Base-by-base conservation (phyloP, 2,329 filamentous ascomycete species). In the Calycina herbarum region DNA sequence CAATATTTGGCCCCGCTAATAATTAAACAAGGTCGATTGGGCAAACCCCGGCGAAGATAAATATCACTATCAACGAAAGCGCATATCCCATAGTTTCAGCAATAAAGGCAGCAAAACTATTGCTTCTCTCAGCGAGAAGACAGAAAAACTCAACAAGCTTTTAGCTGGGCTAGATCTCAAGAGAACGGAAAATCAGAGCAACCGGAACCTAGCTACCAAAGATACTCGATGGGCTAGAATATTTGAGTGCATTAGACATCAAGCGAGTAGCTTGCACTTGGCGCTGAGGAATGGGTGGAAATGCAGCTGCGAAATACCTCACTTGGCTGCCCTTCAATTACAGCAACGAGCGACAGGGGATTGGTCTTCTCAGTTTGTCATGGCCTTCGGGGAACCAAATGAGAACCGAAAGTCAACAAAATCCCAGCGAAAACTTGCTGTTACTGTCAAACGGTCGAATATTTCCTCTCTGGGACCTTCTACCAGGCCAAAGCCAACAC, bases 41-140 rank as follows among this genome's bases (percentile, higher is more conserved):
- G 68, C 67, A 29, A 60, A 63, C 1, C 64, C 70, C 2, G 70
- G 68, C 10, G 66, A 66, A 13, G 69, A 66, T 24, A 59, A 38
- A 57, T 73, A 70, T 69, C 62, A 73, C 27, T 74, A 73, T 33
- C 70, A 74, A 65, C 35, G 69, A 38, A 68, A 71, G 35, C 65
- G 70, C 58, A 69, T 73, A 20, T 65, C 66, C 3, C 57, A 68
- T 17, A 71, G 68, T 59, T 72, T 73, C 57, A 71, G 68, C 56
- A 70, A 73, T 42, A 68, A 67, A 59, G 70, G 71, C 0, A 51
- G 51, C 29, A 62, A 54, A 24, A 68, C 61, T 33, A 24, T 73
- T 6, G 57, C 64, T 17, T 54, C 58, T 3, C 66, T 74, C 2
- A 66, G 69, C 31, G 64, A 61, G 35, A 67, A 71, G 24, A 73